Percentiles rank a stretch among this genome's conserved stretches.
Conservation (phyloP, 768 basidiomycete genomes). For the Gautieria morchelliformis region DNA sequence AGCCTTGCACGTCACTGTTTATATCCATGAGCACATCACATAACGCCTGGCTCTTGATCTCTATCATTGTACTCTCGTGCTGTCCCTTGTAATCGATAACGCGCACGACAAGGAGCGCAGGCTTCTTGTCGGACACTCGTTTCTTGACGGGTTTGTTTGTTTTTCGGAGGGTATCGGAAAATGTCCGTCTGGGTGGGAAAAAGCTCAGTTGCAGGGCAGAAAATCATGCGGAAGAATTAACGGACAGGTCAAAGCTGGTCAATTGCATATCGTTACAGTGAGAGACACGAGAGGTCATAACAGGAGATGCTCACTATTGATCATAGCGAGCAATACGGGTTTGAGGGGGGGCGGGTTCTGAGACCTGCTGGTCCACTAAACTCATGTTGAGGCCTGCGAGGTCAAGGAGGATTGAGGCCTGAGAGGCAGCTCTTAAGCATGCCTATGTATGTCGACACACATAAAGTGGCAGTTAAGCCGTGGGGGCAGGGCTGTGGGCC, state of each 20-base stretch:
- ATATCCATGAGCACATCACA: conserved; percentile 14
- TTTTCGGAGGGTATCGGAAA: conserved; percentile 15
- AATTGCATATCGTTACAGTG: not conserved
- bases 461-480: too few species aligned
- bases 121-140: conserved; percentile 14
- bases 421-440: too few species aligned
- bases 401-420: not conserved
- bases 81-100: conserved; percentile 16
- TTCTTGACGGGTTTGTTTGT: conserved; percentile 12
- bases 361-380: not conserved
- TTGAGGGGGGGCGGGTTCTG: not conserved
- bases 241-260: not conserved
- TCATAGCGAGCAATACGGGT: conserved; percentile 15
- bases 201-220: not conserved
- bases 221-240: not conserved
- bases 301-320: conserved; percentile 10
- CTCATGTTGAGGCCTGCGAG: not conserved
- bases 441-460: too few species aligned
- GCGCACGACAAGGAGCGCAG: conserved; percentile 17
- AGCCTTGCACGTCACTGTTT: conserved; percentile 8
- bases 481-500: too few species aligned
- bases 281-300: not conserved
- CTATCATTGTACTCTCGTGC: conserved; percentile 12
- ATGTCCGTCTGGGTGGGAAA: conserved; percentile 10
- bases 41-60: conserved; percentile 14